Base-by-base conservation (phyloP, 331 rosid species). In the Acacia pycnantha region DNA sequence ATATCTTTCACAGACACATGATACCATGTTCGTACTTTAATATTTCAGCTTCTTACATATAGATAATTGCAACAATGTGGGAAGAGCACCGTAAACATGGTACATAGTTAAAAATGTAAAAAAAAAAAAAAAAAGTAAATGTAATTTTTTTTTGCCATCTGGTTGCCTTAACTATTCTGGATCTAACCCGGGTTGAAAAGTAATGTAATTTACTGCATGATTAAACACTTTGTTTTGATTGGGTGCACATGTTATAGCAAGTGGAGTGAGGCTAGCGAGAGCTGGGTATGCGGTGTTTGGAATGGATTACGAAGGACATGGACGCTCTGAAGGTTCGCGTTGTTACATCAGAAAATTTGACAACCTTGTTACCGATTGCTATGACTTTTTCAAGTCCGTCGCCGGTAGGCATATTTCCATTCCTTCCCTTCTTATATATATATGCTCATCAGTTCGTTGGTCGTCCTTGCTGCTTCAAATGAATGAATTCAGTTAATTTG, bases 251-350 rank as follows among this genome's bases (percentile, higher is more conserved):
- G 21, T 59, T 44, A 44, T 15, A 95, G 99, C 80, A 21, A 85
- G 91, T 14, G 99, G 97, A 54, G 81, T 77, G 10, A 89, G 88
- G 77, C 86, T 95, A 8, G 91, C 97, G 2, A 16, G 58, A 18
- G 94, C 92, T 0, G 90, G 98, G 22, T 93, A 91, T 73, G 97
- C 90, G 0, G 99, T 92, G 81, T 92, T 92, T 19, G 99, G 97
- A 0, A 56, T 95, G 2, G 97, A 95, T 65, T 89, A 86, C 14
- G 94, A 95, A 87, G 99, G 99, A 44, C 99, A 95, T 22, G 98
- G 99, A 62, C 88, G 82, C 9, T 95, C 98, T 1, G 88, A 74
- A 54, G 98, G 99, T 51, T 88, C 85, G 48, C 93, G 97, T 82
- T 92, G 97, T 84, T 89, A 87, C 88, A 89, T 93, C 66, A 82